A percentile compares a stretch with the other conserved stretches of the same genome.
Evolutionary conservation across 352 stramenopile species (phyloP).

Genomic region (Globisporangium takayamanum): DNA sequence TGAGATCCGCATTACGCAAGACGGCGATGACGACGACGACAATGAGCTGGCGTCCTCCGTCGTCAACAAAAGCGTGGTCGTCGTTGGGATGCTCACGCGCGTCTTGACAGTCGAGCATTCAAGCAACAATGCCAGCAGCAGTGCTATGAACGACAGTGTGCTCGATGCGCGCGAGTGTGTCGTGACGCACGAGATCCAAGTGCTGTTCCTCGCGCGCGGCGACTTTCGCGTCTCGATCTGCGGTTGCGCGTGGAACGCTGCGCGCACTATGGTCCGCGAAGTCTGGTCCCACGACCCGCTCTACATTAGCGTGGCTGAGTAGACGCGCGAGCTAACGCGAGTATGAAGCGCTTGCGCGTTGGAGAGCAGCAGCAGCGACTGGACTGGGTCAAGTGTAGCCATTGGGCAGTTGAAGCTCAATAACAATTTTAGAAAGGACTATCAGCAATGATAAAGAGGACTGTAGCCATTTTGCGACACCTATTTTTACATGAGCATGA

Average conservation of each 20-base stretch:
- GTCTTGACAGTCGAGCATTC: slow-evolving; percentile 17
- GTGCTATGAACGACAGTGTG: not conserved
- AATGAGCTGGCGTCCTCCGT: slow-evolving; percentile 3
- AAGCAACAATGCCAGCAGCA: not conserved
- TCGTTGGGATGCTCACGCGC: slow-evolving; percentile 30
- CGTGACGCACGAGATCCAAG: slow-evolving; percentile 27
- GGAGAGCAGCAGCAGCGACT: no score
- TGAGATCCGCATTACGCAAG: slow-evolving; percentile 29
- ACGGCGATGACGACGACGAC: slow-evolving; percentile 14
- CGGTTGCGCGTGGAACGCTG: slow-evolving; percentile 2
- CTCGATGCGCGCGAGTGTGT: not conserved
- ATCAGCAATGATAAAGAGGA: no score
- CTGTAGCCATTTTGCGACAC: no score
- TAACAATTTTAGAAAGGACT: no score
- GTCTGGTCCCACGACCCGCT: slow-evolving; percentile 47
- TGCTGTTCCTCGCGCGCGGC: slow-evolving; percentile 61
- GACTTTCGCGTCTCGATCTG: slow-evolving; percentile 37
- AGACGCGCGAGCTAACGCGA: not conserved
- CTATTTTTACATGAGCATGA: no score
- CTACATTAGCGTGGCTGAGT: slow-evolving; percentile 25
- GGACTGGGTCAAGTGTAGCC: no score
- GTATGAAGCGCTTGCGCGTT: not conserved
- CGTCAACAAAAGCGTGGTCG: slow-evolving; percentile 25
- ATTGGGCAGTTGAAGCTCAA: no score
- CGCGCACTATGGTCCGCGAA: slow-evolving; percentile 4